Evolutionary conservation across 1,139 yeast genomes (phyloP), one percentile per base, ranked within the genome.

Genomic region (Ogataea hybrid): DNA sequence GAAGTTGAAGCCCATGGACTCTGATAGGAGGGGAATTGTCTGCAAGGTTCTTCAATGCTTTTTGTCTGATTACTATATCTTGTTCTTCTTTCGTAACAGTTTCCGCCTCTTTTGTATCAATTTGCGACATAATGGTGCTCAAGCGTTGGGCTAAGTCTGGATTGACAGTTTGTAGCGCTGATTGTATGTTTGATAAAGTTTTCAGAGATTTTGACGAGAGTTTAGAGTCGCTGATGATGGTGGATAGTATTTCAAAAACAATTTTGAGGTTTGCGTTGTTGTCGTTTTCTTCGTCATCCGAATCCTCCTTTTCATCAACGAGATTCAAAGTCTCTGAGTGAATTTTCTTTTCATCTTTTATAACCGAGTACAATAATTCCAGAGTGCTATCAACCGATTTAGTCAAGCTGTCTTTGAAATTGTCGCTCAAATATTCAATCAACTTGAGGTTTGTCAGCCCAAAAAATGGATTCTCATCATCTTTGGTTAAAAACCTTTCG

Each of bases 21-120:
- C 90, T 70, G 3, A 89, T 77, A 0, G 97, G 96, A 1, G 86
- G 82, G 43, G 84, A 65, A 0, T 92, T 86, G 60, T 90, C 96
- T 46, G 79, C 81, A 38, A 92, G 64, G 44, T 81, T 76, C 0
- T 75, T 69, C 30, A 87, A 65, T 0, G 96, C 96, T 30, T 77
- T 67, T 14, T 73, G 70, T 37, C 72, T 55, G 0, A 56, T 38
- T 10, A 56, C 60, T 14, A 53, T 54, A 34, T 77, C 73, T 12
- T 55, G 49, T 7, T 61, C 59, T 6, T 46, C 39, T n/a, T 35
- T 31, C 4, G 30, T 9, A 10, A 15, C 12, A 5, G 22, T 21
- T 6, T 27, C 25, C 5, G 31, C 31, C 10, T 21, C 27, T 4
- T 12, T 14, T 10, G n/a, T 28, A 11, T 17, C 15, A 1, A 22